Percentiles rank a stretch among this genome's conserved stretches.
These are phyloP conservation scores for Trichocladium antarcticum DNA, from an alignment of 495 filamentous ascomycete species.

Conservation along the genomic window DNA sequence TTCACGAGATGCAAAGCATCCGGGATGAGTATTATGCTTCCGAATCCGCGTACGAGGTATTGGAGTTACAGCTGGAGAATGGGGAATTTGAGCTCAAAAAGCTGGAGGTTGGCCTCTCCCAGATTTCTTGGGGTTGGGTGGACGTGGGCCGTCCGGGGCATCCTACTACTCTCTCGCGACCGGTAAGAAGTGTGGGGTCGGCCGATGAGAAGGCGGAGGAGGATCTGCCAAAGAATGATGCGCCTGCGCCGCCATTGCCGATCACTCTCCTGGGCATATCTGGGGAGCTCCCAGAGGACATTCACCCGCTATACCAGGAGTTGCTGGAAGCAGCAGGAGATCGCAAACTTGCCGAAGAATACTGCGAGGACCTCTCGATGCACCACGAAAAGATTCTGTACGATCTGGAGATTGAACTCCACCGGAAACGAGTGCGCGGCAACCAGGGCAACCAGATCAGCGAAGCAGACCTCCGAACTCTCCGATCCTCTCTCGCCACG, in stretches of 20 bases:
- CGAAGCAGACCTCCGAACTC: constrained; percentile 16
- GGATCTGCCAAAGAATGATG: constrained; percentile 2
- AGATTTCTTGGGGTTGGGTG: background rate
- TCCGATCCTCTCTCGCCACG: constrained; percentile 17
- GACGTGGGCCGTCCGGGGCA: background rate
- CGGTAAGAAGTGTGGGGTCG: background rate
- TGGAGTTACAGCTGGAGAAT: constrained; percentile 16
- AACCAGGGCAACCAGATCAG: constrained; percentile 15
- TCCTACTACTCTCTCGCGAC: background rate
- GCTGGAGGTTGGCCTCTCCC: constrained; percentile 17
- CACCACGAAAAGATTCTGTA: constrained; percentile 19
- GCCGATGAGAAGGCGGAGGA: constrained; percentile 1
- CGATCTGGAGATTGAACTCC: constrained; percentile 19
- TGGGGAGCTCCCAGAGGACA: constrained; percentile 16
- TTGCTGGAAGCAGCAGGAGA: constrained; percentile 22
- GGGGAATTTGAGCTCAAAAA: constrained; percentile 15
- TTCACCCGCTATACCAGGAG: constrained; percentile 23
- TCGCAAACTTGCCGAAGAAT: constrained; percentile 20
- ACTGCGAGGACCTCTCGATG: constrained; percentile 18
- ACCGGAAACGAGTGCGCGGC: constrained; percentile 17
- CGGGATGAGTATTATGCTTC: constrained; percentile 19
- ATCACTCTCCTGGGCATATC: constrained; percentile 23
- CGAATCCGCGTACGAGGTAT: constrained; percentile 15
- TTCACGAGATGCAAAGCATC: constrained; percentile 19
- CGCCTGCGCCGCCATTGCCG: constrained; percentile 17